Base-by-base conservation (phyloP, 768 basidiomycete species). In the Podaxis mareebaensis region DNA sequence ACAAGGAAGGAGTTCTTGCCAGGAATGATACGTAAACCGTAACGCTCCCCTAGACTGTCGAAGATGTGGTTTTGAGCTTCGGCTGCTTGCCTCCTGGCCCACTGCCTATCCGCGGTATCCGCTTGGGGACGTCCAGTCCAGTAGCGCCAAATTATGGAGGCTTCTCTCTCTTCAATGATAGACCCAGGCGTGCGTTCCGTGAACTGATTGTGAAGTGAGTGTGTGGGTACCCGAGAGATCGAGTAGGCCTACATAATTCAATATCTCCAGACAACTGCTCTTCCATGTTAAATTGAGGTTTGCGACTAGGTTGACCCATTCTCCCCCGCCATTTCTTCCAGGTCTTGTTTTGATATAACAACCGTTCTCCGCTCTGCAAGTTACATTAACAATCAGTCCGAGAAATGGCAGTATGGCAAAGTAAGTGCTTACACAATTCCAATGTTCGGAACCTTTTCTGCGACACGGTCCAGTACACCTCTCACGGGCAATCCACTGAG, bases 61-160 rank as follows among this genome's bases (percentile, higher is more conserved):
- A 92, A 94, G 66, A 94, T 92, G 69, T 95, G 93, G 74, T 95
- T 95, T 75, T 95, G 93, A 22, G 93, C 93, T 72, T 94, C 93
- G 0, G 92, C 91, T 1, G 93, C 93, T 71, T 95, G 93, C 22
- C 93, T 78, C 36, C 89, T 83, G 0, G 92, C 93, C 93, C 93
- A 95, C 61, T 85, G 85, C 11, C 88, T 80, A 68, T 92, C 90
- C 0, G 85, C 73, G 44, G 77, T 75, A 40, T 85, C 81, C 17
- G 84, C 78, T 15, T 67, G 65, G 15, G 73, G 61, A 24, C 72
- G 76, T 2, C 79, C 88, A 0, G 86, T 89, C 88, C 90, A 93
- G 81, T 89, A 95, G 0, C 92, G 83, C 91, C 93, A 95, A 3
- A 93, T 84, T 64, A 95, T 77, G 10, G 91, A 93, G 0, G 92